Percentiles rank a stretch among this genome's conserved stretches.
phyloP scores from a whole-genome alignment of 306 rosid species.

The Cajanus cajan region DNA sequence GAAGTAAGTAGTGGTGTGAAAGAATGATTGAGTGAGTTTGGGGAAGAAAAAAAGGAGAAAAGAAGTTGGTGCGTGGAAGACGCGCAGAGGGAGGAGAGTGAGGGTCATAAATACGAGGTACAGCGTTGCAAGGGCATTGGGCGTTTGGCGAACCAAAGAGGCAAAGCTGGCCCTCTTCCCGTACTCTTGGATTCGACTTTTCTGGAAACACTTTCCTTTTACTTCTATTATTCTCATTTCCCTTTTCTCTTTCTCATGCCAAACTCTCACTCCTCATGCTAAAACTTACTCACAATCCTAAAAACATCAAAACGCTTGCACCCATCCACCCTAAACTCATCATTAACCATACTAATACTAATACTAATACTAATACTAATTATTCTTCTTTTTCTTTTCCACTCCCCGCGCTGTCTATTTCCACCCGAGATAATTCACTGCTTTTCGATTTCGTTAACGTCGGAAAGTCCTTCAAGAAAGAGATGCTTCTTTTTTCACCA shows the following conservation, averaged over 20 bases:
- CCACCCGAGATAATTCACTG: neutral
- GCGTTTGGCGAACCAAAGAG: constrained; percentile 54
- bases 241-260: constrained; percentile 56
- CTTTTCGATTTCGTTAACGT: constrained; percentile 97
- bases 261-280: constrained; percentile 36
- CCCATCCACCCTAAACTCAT: constrained; percentile 15
- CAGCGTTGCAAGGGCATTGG: constrained; percentile 54
- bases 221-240: constrained; percentile 57
- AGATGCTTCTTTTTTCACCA: constrained; percentile 48
- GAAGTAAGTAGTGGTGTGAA: no score
- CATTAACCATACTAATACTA: constrained; percentile 33
- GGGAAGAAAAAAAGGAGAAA: neutral
- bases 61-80: neutral
- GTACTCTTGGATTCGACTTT: constrained; percentile 95
- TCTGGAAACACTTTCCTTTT: constrained; percentile 71
- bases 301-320: constrained; percentile 11
- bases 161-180: constrained; percentile 89
- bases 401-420: constrained; percentile 61
- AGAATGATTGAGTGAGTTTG: no score
- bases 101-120: constrained; percentile 74
- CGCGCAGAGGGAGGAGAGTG: constrained; percentile 42
- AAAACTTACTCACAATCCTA: constrained; percentile 40
- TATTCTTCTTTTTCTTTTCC: constrained; percentile 32
- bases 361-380: no score
- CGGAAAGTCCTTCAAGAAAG: constrained; percentile 81